Evolutionary conservation across 1,139 yeast species (phyloP), one percentile per base, ranked within the genome.

Genomic region (Scheffersomyces insectosa): DNA sequence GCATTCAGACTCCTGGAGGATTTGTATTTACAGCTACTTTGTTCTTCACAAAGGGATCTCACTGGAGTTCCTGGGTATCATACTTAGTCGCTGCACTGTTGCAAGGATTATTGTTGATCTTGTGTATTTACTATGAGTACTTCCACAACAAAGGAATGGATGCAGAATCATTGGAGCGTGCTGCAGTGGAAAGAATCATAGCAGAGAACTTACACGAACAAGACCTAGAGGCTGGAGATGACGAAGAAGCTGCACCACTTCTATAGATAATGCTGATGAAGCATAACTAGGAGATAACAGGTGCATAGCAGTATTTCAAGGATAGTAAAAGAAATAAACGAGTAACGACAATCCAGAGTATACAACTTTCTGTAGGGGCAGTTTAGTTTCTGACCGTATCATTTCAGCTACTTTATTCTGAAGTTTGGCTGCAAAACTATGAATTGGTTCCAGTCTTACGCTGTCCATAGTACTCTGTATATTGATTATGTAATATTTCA

Each of bases 1-100:
- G 83, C 42, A 77, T 89, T 49, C 97, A 89, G 60, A 88, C 95
- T 13, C 97, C 97, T 0, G 97, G 97, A 11, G 96, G 96, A 23
- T 85, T 79, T 53, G 49, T 87, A 2, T 88, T 93, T 83, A 79
- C 95, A 0, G 75, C 81, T 12, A 82, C 88, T 3, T 67, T 89
- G 43, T 85, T 81, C 43, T 65, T 79, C 46, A 80, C 91, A 38
- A 85, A 86, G 37, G 95, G 90, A 1, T 81, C 93, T 1, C 80
- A 81, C 48, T 88, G 96, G 96, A 85, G 95, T 52, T 82, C 91
- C 6, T 88, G 95, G 95, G 63, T 88, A 29, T 88, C 95, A 5
- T 86, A 84, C 55, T 73, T 87, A 40, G 77, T 85, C 0, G 91
- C 95, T 0, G 93, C 93, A 0, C 52, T 68, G 3, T 62, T 86